Evolutionary conservation across 176 grass and related monocot species (phyloP).

Genomic region (Coix lacrymajobi): DNA sequence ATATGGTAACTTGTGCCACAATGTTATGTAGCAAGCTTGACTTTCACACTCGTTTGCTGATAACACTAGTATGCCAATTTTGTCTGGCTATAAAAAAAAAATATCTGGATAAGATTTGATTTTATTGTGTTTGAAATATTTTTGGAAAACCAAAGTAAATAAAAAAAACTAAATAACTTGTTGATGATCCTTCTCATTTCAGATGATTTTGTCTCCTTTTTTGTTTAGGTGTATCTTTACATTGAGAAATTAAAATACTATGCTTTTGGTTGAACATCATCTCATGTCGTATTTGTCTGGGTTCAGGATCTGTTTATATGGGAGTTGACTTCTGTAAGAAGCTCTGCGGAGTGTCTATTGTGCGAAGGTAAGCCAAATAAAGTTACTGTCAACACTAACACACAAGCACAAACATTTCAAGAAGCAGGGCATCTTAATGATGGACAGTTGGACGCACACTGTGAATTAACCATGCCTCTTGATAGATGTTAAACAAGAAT

Average conservation of each 20-base stretch:
- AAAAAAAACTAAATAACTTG: not conserved
- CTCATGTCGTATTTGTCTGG: constrained; percentile 21
- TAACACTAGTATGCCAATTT: not conserved
- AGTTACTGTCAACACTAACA: constrained; percentile 15
- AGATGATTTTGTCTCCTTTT: not conserved
- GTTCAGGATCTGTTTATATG: constrained; percentile 64
- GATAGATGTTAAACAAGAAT: constrained; percentile 1
- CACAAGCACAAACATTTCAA: not conserved
- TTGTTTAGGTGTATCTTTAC: not conserved
- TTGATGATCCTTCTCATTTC: not conserved
- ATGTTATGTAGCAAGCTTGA: not conserved
- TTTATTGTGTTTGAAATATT: not conserved
- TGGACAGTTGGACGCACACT: not conserved
- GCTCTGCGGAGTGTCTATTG: constrained; percentile 91
- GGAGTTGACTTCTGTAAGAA: constrained; percentile 99
- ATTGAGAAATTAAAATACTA: not conserved
- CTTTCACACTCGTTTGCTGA: not conserved
- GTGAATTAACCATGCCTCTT: not conserved
- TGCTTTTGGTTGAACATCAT: not conserved
- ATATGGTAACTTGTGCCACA: not conserved
- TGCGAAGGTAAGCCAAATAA: constrained; percentile 70
- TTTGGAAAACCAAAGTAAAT: not conserved
- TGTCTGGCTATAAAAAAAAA: not conserved
- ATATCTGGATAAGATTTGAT: not conserved
- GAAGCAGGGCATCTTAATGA: not conserved